These are phyloP conservation scores for Coleophoma cylindrospora DNA, from an alignment of 2,329 filamentous ascomycete genomes.

Conservation along the genomic window DNA sequence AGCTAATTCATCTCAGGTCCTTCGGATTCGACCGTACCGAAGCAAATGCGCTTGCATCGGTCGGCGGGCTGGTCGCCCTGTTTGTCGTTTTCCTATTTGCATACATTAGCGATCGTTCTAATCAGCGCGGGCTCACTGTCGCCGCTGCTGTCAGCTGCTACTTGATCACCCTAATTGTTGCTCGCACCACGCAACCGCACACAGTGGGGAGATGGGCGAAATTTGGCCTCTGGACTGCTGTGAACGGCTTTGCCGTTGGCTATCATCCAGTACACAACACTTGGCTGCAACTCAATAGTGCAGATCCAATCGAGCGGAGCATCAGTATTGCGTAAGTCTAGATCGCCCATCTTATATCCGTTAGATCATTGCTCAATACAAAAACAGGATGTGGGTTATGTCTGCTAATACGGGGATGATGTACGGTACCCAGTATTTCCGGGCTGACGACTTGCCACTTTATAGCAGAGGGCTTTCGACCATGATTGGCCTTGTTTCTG, in stretches of 20 bases:
- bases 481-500: no score
- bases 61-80: slow-evolving; percentile 12
- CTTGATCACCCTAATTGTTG: slow-evolving; percentile 30
- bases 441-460: slow-evolving; percentile 8
- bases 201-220: slow-evolving; percentile 9
- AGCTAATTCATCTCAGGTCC: not conserved
- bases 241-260: slow-evolving; percentile 18
- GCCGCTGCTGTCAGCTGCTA: slow-evolving; percentile 30
- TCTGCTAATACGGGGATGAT: slow-evolving; percentile 21
- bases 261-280: slow-evolving; percentile 24
- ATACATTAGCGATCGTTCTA: slow-evolving; percentile 22
- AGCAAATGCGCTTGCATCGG: slow-evolving; percentile 25
- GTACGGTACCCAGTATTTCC: slow-evolving; percentile 21
- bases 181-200: slow-evolving; percentile 17
- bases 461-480: not conserved
- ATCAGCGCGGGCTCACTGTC: slow-evolving; percentile 29
- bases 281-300: slow-evolving; percentile 11
- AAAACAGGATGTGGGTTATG: slow-evolving; percentile 14
- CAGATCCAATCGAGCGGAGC: slow-evolving; percentile 21
- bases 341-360: not conserved
- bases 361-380: not conserved
- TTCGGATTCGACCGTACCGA: slow-evolving; percentile 18
- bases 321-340: slow-evolving; percentile 21
- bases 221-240: slow-evolving; percentile 6
- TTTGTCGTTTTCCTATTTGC: slow-evolving; percentile 8